Evolutionary conservation across 768 basidiomycete species (phyloP).

Genomic region (Hortiboletus campestris): DNA sequence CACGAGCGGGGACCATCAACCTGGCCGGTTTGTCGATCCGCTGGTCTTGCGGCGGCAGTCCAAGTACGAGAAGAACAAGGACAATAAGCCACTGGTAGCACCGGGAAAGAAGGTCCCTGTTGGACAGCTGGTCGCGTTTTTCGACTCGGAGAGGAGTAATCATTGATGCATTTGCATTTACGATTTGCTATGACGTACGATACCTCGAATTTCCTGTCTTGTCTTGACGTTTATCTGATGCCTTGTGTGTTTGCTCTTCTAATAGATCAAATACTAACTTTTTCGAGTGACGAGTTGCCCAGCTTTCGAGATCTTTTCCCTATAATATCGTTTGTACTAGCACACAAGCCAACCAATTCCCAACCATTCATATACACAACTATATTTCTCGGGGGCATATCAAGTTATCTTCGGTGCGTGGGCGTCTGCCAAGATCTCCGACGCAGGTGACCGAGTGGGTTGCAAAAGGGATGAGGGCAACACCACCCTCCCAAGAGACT

Average conservation of each 20-base stretch:
- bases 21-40: constrained; percentile 71
- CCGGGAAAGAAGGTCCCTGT: constrained; percentile 64
- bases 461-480: background rate
- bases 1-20: constrained; percentile 9
- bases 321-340: background rate
- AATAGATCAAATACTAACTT: background rate
- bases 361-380: background rate
- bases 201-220: background rate
- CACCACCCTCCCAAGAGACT: no score
- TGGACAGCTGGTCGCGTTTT: constrained; percentile 81
- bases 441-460: background rate
- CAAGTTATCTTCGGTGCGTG: background rate
- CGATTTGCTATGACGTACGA: background rate
- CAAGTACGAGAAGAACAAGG: constrained; percentile 40
- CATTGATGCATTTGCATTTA: background rate
- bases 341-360: background rate
- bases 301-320: background rate
- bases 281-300: background rate
- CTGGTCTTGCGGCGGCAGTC: constrained; percentile 66
- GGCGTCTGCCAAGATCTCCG: background rate
- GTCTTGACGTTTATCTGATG: constrained; percentile 2
- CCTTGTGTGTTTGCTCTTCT: background rate
- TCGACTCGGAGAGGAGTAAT: constrained; percentile 45
- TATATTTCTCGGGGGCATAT: background rate
- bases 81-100: constrained; percentile 38